Percentiles rank a stretch among this genome's conserved stretches.
Evolutionary conservation across 345 rosid species (phyloP).

Genomic region (Salix brachista): DNA sequence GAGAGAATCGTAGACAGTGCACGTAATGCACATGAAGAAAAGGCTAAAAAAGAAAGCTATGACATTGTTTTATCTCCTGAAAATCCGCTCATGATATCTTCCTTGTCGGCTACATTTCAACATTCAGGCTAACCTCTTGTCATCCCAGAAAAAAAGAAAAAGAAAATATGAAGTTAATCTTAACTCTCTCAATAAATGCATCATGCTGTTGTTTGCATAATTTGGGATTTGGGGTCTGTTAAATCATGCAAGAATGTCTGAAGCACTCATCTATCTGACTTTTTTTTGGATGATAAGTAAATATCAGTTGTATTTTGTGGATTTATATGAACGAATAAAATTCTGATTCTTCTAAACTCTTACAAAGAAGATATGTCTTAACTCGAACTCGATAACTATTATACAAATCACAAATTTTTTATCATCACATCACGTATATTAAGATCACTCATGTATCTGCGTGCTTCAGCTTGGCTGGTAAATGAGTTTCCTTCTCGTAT

Average conservation of each 20-base stretch:
- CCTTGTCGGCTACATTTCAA: conserved; percentile 32
- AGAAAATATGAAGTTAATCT: neutral
- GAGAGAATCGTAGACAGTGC: conserved; percentile 18
- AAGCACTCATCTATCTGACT: too few relatives aligned
- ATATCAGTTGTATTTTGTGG: too few relatives aligned
- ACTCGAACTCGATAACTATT: too few relatives aligned
- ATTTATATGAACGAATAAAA: too few relatives aligned
- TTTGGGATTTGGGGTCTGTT: neutral
- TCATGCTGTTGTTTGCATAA: neutral
- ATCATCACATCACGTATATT: too few relatives aligned
- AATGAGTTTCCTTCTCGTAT: too few relatives aligned
- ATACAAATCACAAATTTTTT: too few relatives aligned
- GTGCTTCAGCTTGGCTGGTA: too few relatives aligned
- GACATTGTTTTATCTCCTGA: conserved; percentile 13
- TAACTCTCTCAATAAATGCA: neutral
- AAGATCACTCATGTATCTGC: too few relatives aligned
- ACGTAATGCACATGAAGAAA: conserved; percentile 18
- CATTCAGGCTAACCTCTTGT: neutral
- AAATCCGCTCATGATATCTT: conserved; percentile 44
- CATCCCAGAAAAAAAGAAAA: neutral
- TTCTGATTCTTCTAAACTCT: rapidly evolving
- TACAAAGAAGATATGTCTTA: rapidly evolving
- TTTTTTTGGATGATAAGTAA: too few relatives aligned
- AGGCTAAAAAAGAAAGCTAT: conserved; percentile 6
- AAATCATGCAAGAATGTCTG: neutral